Evolutionary conservation across 768 basidiomycete species (phyloP).

Genomic region (Podaxis pistillaris): DNA sequence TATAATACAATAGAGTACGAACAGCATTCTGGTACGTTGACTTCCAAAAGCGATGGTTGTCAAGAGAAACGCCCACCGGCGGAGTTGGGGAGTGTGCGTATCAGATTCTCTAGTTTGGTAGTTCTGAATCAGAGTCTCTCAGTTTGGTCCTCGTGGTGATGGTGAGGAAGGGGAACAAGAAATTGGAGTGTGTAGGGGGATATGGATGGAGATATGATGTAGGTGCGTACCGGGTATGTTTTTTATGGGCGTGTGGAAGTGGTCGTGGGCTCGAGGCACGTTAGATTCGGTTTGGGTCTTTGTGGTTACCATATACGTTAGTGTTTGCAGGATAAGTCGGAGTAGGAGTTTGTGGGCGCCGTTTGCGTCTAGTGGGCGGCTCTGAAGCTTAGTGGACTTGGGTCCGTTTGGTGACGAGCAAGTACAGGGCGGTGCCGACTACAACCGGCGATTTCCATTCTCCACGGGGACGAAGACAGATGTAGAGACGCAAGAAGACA

Average conservation of each 20-base stretch:
- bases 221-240: neutral
- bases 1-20: neutral
- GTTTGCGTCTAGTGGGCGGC: no score
- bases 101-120: neutral
- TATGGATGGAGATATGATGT: neutral
- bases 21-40: neutral
- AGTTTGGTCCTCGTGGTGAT: neutral
- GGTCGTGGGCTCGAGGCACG: neutral
- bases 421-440: neutral
- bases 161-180: neutral
- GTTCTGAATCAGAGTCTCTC: no score
- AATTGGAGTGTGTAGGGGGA: neutral
- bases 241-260: neutral
- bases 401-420: neutral
- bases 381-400: no score
- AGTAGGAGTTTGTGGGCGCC: no score
- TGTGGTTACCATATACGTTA: neutral
- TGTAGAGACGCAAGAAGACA: neutral
- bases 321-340: no score
- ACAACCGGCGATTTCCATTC: neutral
- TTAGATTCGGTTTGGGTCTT: neutral
- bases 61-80: neutral
- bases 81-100: neutral
- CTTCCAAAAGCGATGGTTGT: neutral
- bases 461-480: neutral